Conservation (phyloP, 2,329 filamentous ascomycete species). For the Colletotrichum scovillei region DNA sequence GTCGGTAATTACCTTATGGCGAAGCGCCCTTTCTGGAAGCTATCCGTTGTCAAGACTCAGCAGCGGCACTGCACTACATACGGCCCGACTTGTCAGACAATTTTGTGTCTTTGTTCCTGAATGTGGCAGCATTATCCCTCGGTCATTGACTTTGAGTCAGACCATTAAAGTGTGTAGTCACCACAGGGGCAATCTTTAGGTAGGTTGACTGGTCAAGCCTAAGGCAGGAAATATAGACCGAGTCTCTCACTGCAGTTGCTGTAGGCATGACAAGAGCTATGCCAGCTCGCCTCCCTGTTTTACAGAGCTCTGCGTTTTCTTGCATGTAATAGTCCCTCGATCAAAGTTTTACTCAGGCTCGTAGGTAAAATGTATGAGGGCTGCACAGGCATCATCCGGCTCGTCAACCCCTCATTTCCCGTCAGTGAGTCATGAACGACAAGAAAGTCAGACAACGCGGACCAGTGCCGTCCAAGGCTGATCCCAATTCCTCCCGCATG, state of each 20-base stretch:
- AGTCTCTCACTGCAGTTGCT: neutral
- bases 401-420: constrained; percentile 25
- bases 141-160: neutral
- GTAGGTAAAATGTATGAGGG: constrained; percentile 21
- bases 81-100: constrained; percentile 17
- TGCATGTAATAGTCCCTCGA: neutral
- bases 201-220: neutral
- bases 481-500: constrained; percentile 19
- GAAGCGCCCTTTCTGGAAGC: neutral
- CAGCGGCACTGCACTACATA: neutral
- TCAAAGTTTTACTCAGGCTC: constrained; percentile 28
- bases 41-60: neutral
- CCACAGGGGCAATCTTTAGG: neutral
- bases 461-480: constrained; percentile 18
- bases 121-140: constrained; percentile 5
- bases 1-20: neutral
- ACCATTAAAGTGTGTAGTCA: constrained; percentile 14
- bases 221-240: neutral
- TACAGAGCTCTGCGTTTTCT: neutral
- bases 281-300: neutral
- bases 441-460: constrained; percentile 20
- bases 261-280: neutral
- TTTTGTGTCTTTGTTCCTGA: neutral
- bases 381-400: constrained; percentile 22
- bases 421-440: constrained; percentile 33